A percentile compares a stretch with the other conserved stretches of the same genome.
These are phyloP conservation scores for Trichosanthes cucumerina DNA, from an alignment of 306 rosid genomes.

Conservation along the genomic window DNA sequence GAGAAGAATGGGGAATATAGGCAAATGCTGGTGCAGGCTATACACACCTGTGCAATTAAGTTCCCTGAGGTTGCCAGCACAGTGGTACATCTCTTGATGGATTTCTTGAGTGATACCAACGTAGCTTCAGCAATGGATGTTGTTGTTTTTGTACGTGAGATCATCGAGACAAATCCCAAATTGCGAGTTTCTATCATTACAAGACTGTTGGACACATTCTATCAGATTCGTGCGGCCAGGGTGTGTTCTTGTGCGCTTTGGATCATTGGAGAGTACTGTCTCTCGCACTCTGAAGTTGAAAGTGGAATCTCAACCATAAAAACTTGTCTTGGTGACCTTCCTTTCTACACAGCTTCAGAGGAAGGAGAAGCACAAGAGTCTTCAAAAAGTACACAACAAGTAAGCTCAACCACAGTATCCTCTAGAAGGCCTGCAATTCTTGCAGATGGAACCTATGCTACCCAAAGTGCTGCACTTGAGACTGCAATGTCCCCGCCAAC, in stretches of 20 bases:
- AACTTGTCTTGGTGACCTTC: constrained; percentile 94
- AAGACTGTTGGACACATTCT: constrained; percentile 83
- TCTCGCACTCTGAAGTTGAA: constrained; percentile 86
- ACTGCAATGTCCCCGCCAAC: constrained; percentile 86
- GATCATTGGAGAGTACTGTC: constrained; percentile 89
- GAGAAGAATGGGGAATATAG: constrained; percentile 97
- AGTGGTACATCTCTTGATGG: constrained; percentile 95
- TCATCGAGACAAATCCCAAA: constrained; percentile 87
- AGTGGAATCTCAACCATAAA: constrained; percentile 64
- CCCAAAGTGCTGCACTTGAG: constrained; percentile 94
- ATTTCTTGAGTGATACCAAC: constrained; percentile 87
- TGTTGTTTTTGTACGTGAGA: constrained; percentile 87
- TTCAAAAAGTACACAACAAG: constrained; percentile 41
- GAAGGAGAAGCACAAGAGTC: constrained; percentile 68
- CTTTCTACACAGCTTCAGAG: constrained; percentile 65
- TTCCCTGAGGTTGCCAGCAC: constrained; percentile 96
- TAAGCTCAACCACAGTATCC: constrained; percentile 56
- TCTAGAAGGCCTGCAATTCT: constrained; percentile 93
- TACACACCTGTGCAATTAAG: constrained; percentile 89
- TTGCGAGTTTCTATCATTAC: constrained; percentile 79
- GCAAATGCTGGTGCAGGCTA: constrained; percentile 93
- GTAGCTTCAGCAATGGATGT: constrained; percentile 93
- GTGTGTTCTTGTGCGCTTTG: constrained; percentile 94
- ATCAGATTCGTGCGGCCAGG: constrained; percentile 85
- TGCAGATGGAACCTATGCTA: constrained; percentile 97